These are phyloP conservation scores for Glycine tomentella DNA, from an alignment of 306 rosid species.

Conservation along the genomic window DNA sequence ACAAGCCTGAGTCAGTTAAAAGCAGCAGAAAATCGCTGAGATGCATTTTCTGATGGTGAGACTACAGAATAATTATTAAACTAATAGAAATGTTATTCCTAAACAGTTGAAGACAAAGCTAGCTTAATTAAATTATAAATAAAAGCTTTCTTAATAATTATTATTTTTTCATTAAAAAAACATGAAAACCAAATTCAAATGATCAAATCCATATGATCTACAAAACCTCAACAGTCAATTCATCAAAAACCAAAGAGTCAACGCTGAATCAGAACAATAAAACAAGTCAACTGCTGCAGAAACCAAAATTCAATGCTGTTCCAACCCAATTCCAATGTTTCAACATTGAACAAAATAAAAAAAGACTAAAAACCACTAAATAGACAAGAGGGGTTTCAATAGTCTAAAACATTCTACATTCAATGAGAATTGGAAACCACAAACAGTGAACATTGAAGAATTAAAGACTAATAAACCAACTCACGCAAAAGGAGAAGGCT, in stretches of 20 bases:
- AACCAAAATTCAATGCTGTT: slow-evolving; percentile 4
- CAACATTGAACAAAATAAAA: neutral
- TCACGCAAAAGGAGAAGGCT: slow-evolving; percentile 99
- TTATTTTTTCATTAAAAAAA: neutral
- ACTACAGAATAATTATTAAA: slow-evolving; percentile 13
- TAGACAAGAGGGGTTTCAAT: neutral
- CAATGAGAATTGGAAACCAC: neutral
- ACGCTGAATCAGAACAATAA: slow-evolving; percentile 15
- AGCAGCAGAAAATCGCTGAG: slow-evolving; percentile 38
- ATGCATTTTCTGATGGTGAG: slow-evolving; percentile 24
- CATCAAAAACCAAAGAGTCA: slow-evolving; percentile 42
- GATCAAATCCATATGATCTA: slow-evolving; percentile 35
- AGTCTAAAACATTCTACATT: slow-evolving; percentile 26
- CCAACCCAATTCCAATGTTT: neutral
- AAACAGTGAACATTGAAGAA: slow-evolving; percentile 18
- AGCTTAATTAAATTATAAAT: slow-evolving; percentile 34
- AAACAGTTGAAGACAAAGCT: slow-evolving; percentile 16
- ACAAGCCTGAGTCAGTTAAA: neutral
- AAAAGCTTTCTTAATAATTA: neutral
- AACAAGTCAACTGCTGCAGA: slow-evolving; percentile 5
- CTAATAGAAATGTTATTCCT: neutral
- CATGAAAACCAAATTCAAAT: too few species aligned
- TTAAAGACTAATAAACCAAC: slow-evolving; percentile 34
- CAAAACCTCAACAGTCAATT: slow-evolving; percentile 9
- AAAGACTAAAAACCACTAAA: neutral